Evolutionary conservation across 129 eudicot genomes (phyloP).

Genomic region (Flaveria trinervia): DNA sequence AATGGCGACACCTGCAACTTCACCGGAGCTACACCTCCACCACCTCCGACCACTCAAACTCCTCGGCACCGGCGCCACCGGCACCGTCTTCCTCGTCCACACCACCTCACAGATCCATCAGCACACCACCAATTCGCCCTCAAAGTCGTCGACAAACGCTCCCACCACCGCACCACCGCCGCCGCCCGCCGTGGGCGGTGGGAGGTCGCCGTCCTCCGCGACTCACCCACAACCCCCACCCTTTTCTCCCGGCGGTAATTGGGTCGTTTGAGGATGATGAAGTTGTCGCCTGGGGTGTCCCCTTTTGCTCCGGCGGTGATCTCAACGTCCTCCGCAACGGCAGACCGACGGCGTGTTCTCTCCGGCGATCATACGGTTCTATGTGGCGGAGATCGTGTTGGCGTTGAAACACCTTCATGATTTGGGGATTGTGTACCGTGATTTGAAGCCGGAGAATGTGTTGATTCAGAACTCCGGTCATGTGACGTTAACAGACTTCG

Average conservation of each 20-base stretch:
- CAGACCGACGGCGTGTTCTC: slow-evolving; percentile 72
- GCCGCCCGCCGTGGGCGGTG: slow-evolving; percentile 86
- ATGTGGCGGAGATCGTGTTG: slow-evolving; percentile 66
- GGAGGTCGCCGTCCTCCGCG: slow-evolving; percentile 68
- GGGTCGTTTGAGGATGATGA: slow-evolving; percentile 55
- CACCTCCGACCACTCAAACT: slow-evolving; percentile 56
- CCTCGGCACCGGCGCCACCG: slow-evolving; percentile 87
- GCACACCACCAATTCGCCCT: slow-evolving; percentile 62
- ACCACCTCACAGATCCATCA: slow-evolving; percentile 45
- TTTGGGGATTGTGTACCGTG: slow-evolving; percentile 75
- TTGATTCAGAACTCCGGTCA: slow-evolving; percentile 76
- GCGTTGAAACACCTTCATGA: slow-evolving; percentile 71
- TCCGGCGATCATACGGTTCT: slow-evolving; percentile 63
- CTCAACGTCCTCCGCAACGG: slow-evolving; percentile 57
- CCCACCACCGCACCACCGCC: slow-evolving; percentile 32
- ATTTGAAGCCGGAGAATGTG: slow-evolving; percentile 81
- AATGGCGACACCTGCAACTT: slow-evolving; percentile 34
- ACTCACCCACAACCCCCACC: slow-evolving; percentile 43
- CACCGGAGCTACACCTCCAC: slow-evolving; percentile 47
- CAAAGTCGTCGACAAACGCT: slow-evolving; percentile 75
- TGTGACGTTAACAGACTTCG: slow-evolving; percentile 88
- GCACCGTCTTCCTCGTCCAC: slow-evolving; percentile 82
- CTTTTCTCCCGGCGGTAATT: slow-evolving; percentile 65
- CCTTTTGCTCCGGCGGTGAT: slow-evolving; percentile 88
- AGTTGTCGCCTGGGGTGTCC: slow-evolving; percentile 65